Percentiles rank a stretch among this genome's conserved stretches.
Evolutionary conservation across 2,329 filamentous ascomycete genomes (phyloP).

Genomic region (Erysiphe pisi): DNA sequence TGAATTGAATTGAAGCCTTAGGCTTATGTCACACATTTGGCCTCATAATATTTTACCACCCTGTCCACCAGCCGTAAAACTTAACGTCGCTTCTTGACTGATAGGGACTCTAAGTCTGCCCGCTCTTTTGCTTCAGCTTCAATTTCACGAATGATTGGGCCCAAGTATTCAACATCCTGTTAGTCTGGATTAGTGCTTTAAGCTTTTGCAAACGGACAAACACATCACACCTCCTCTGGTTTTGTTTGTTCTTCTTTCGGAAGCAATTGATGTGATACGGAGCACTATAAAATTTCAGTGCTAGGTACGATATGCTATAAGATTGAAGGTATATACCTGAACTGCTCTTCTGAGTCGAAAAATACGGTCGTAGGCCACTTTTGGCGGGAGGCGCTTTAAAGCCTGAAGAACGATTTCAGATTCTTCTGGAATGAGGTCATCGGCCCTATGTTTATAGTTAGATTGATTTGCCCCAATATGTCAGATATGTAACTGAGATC

Average conservation of each 20-base stretch:
- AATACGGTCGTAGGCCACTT: slow-evolving; percentile 91
- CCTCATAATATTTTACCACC: too few species aligned
- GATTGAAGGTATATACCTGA: slow-evolving; percentile 49
- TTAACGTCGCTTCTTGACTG: slow-evolving; percentile 40
- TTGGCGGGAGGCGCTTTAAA: slow-evolving; percentile 76
- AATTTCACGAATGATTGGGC: slow-evolving; percentile 57
- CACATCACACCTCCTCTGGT: slow-evolving; percentile 49
- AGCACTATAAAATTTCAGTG: slow-evolving; percentile 39
- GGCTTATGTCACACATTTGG: too few species aligned
- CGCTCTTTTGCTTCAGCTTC: slow-evolving; percentile 57
- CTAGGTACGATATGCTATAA: slow-evolving; percentile 7
- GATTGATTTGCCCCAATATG: too few species aligned
- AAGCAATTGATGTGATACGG: slow-evolving; percentile 53
- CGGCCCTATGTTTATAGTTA: slow-evolving; percentile 52
- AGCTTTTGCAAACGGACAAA: background rate
- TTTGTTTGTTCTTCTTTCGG: slow-evolving; percentile 57
- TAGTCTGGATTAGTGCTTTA: slow-evolving; percentile 31
- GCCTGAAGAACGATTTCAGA: slow-evolving; percentile 75
- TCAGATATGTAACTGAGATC: too few species aligned
- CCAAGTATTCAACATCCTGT: slow-evolving; percentile 57
- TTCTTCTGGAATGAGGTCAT: slow-evolving; percentile 93
- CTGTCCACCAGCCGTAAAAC: too few species aligned
- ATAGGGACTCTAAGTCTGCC: slow-evolving; percentile 56
- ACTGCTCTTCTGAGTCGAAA: slow-evolving; percentile 94
- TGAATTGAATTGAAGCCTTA: too few species aligned